Evolutionary conservation across 768 basidiomycete species (phyloP).

Genomic region (Neoboletus magnificus): DNA sequence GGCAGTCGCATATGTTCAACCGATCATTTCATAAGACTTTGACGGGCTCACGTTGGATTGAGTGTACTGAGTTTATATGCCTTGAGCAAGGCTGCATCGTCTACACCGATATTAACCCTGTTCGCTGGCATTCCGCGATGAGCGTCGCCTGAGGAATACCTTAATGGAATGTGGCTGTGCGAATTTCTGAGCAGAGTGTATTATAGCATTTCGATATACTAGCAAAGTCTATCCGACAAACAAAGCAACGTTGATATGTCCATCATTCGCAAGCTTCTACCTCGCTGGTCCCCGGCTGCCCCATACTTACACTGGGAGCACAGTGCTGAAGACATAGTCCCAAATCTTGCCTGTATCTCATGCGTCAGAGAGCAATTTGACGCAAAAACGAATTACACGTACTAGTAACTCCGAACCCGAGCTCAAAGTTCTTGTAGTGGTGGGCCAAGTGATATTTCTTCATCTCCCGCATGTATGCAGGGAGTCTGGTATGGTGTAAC

Average conservation of each 20-base stretch:
- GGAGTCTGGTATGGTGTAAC: slow-evolving; percentile 83
- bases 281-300: neutral
- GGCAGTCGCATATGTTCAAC: slow-evolving; percentile 4
- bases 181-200: neutral
- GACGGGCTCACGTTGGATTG: slow-evolving; percentile 61
- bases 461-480: slow-evolving; percentile 84
- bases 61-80: slow-evolving; percentile 81
- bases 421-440: slow-evolving; percentile 97
- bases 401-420: slow-evolving; percentile 97
- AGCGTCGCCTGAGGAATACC: neutral
- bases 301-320: slow-evolving; percentile 53
- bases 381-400: slow-evolving; percentile 21
- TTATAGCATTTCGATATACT: slow-evolving; percentile 9
- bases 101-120: slow-evolving; percentile 64
- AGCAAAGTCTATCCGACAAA: slow-evolving; percentile 7
- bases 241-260: slow-evolving; percentile 6
- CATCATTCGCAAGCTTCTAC: neutral
- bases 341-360: slow-evolving; percentile 75
- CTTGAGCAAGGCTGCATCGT: slow-evolving; percentile 82
- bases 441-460: slow-evolving; percentile 98
- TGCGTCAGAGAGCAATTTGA: slow-evolving; percentile 1
- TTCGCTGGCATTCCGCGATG: slow-evolving; percentile 32
- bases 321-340: slow-evolving; percentile 89
- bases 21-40: neutral
- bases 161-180: slow-evolving; percentile 15